Evolutionary conservation across 2,329 filamentous ascomycete species (phyloP).

Genomic region (Fusarium sp.): DNA sequence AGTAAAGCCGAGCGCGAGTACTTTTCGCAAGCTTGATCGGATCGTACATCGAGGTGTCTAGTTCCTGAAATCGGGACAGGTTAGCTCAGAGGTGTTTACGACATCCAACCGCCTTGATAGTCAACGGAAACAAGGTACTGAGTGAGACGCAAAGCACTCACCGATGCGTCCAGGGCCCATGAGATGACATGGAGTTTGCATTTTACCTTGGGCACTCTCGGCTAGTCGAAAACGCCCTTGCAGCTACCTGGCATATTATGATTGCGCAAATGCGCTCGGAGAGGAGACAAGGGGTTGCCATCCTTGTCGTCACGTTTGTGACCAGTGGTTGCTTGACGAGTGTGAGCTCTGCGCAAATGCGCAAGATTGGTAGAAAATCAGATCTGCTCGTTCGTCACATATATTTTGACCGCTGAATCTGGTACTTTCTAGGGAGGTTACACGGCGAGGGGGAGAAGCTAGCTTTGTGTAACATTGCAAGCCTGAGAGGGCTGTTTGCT

Average conservation of each 20-base stretch:
- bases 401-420: rapidly evolving
- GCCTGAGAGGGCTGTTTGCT: not conserved
- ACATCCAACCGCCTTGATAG: not conserved
- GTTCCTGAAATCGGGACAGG: not conserved
- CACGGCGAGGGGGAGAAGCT: not conserved
- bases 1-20: not conserved
- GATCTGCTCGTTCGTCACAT: too few species aligned
- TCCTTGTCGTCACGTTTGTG: not conserved
- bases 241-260: rapidly evolving
- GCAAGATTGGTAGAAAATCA: not conserved
- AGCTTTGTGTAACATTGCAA: not conserved
- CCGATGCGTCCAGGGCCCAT: not conserved
- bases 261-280: not conserved
- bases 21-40: not conserved
- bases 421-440: not conserved
- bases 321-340: not conserved
- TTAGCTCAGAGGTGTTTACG: not conserved
- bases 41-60: not conserved
- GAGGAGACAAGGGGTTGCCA: not conserved
- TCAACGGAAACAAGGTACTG: not conserved
- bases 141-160: not conserved
- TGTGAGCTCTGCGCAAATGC: not conserved
- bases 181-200: too few species aligned
- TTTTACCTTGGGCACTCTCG: not conserved
- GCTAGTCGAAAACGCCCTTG: too few species aligned